Conservation (phyloP, 306 rosid species). For the Castanea sativa region DNA sequence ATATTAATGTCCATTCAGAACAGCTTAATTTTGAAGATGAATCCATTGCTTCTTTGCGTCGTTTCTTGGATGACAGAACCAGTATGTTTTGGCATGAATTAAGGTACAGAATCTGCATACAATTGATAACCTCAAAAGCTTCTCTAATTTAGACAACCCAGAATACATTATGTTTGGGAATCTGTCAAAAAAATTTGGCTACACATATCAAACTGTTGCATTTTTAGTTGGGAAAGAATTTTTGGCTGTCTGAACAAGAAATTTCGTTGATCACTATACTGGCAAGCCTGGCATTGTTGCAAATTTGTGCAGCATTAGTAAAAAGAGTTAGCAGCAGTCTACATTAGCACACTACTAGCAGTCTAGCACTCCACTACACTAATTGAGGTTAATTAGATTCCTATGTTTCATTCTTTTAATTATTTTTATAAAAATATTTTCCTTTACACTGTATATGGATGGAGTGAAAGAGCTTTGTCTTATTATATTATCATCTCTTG, state of each 20-base stretch:
- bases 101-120: constrained; percentile 32
- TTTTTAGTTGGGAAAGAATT: neutral
- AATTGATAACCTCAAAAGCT: neutral
- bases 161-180: neutral
- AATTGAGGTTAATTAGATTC: neutral
- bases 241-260: neutral
- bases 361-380: neutral
- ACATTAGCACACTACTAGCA: neutral
- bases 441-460: neutral
- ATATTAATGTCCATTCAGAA: constrained; percentile 11
- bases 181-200: neutral
- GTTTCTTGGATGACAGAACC: constrained; percentile 45
- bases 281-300: neutral
- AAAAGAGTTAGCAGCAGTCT: neutral
- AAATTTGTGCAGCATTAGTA: neutral
- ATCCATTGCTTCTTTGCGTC: constrained; percentile 34
- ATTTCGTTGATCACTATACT: neutral
- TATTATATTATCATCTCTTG: neutral
- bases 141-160: neutral
- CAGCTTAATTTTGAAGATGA: constrained; percentile 29
- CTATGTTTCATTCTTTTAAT: neutral
- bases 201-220: neutral
- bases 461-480: neutral
- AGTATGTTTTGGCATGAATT: constrained; percentile 64
- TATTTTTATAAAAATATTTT: neutral